These are phyloP conservation scores for Pleoardoris graminearum DNA, from an alignment of 2,329 filamentous ascomycete species.

Conservation along the genomic window DNA sequence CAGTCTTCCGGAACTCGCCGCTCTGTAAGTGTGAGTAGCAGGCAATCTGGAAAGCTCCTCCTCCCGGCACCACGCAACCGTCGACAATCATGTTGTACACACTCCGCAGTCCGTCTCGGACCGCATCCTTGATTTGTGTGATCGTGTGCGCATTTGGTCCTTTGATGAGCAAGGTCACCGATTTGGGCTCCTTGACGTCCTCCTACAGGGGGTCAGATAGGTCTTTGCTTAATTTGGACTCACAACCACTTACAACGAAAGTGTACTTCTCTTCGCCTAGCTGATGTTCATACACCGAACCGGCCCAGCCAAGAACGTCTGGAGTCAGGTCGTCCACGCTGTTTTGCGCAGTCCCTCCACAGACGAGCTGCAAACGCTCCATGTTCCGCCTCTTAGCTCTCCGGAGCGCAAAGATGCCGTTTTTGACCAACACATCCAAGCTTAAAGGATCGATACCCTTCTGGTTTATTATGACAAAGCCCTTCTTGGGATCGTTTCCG, in stretches of 20 bases:
- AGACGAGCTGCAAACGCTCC: conserved; percentile 95
- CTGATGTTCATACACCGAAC: conserved; percentile 94
- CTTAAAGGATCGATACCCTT: conserved; percentile 98
- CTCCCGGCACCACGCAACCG: conserved; percentile 89
- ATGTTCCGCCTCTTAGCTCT: conserved; percentile 98
- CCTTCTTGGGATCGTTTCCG: conserved; percentile 88
- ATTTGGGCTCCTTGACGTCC: conserved; percentile 98
- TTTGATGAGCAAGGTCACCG: conserved; percentile 96
- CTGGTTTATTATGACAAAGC: conserved; percentile 98
- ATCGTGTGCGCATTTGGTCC: conserved; percentile 97
- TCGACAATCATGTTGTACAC: conserved; percentile 99
- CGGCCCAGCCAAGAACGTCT: conserved; percentile 92
- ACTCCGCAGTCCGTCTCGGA: conserved; percentile 89
- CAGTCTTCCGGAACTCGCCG: conserved; percentile 81
- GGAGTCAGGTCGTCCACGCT: conserved; percentile 90
- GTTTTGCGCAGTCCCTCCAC: conserved; percentile 90
- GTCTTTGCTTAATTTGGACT: neutral
- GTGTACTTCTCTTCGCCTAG: conserved; percentile 99
- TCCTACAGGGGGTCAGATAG: conserved; percentile 55
- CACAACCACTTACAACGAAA: conserved; percentile 63
- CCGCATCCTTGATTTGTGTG: conserved; percentile 92
- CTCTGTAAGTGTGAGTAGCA: conserved; percentile 85
- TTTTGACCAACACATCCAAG: conserved; percentile 95
- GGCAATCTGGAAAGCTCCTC: conserved; percentile 93
- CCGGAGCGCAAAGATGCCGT: conserved; percentile 91